These are phyloP conservation scores for Hypoxylon perforatum DNA, from an alignment of 495 filamentous ascomycete genomes.

Conservation along the genomic window DNA sequence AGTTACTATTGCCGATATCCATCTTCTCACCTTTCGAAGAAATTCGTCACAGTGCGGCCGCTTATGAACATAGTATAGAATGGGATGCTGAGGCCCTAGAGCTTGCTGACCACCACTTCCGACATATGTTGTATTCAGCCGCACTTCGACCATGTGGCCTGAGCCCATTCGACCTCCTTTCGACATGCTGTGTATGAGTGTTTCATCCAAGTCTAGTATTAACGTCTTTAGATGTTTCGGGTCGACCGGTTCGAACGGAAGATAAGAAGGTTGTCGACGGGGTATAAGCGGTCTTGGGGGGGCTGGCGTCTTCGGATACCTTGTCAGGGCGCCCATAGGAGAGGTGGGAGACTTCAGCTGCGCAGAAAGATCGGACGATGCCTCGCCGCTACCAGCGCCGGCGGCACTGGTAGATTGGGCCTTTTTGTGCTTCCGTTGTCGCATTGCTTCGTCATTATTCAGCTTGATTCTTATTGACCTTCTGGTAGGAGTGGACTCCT, in stretches of 20 bases:
- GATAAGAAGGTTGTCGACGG: slow-evolving; percentile 83
- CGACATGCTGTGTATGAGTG: slow-evolving; percentile 94
- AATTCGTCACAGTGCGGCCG: slow-evolving; percentile 97
- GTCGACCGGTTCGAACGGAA: slow-evolving; percentile 59
- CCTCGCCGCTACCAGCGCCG: slow-evolving; percentile 41
- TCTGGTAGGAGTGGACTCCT: slow-evolving; percentile 72
- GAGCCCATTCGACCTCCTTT: slow-evolving; percentile 96
- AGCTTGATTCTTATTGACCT: slow-evolving; percentile 92
- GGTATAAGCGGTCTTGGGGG: slow-evolving; percentile 92
- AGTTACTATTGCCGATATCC: slow-evolving; percentile 2
- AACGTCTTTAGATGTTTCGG: slow-evolving; percentile 82
- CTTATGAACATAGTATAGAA: slow-evolving; percentile 98
- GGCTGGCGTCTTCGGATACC: slow-evolving; percentile 87
- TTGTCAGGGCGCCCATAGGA: slow-evolving; percentile 79
- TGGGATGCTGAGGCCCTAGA: slow-evolving; percentile 89
- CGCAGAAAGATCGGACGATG: slow-evolving; percentile 55
- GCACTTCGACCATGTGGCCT: slow-evolving; percentile 99
- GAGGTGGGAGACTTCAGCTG: slow-evolving; percentile 92
- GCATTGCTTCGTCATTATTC: slow-evolving; percentile 79
- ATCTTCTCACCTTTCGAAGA: slow-evolving; percentile 75
- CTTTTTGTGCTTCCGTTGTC: slow-evolving; percentile 69
- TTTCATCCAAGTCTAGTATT: slow-evolving; percentile 96
- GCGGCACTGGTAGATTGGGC: slow-evolving; percentile 55
- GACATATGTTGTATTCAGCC: slow-evolving; percentile 74
- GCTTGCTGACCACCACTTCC: slow-evolving; percentile 71